Base-by-base conservation (phyloP, 2,329 filamentous ascomycete genomes). In the Xylaria sp. region DNA sequence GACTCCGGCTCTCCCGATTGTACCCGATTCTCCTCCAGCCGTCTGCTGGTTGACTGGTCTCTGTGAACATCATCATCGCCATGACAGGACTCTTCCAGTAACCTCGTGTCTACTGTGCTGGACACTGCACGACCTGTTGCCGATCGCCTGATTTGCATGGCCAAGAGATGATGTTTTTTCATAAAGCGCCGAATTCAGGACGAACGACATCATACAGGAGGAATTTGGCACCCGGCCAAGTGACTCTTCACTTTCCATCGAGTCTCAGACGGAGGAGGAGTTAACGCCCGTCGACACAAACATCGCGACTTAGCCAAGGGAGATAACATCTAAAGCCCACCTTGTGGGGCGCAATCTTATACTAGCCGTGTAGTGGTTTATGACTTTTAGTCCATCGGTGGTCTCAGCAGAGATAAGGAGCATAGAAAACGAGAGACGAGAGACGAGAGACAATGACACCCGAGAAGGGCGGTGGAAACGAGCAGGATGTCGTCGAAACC, bases 401-500 rank as follows among this genome's bases (percentile, higher is more conserved):
- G 23, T 57, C 36, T 23, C 31, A n/a, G 38, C 5, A 23, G 46
- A 59, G 13, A 63, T 33, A 62, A 36, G 57, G 11, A 10, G 44
- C 17, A 46, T 4, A 48, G 28, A 33, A 48, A 42, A 40, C 33
- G 33, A 54, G 48, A 68, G 63, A 44, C 53, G 53, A 44, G 23
- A 1, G 23, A 23, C 23, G 23, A 23, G 23, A 23, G 36, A 66
- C 49, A 56, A 71, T 69, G 63, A 46, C 63, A 44, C 57, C 62
- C 11, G 31, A 54, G 48, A 48, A 67, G 51, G 60, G 61, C 38
- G 54, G 23, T 44, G 51, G 11, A 48, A 63, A 46, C 36, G 62
- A 66, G 56, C 68, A 66, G 51, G 48, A 64, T 66, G 66, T 57
- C 46, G 26, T 54, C 57, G 60, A 73, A 11, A 33, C 38, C 13